These are phyloP conservation scores for Sugiyamaella xylanicola DNA, from an alignment of 1,139 yeast genomes.

Conservation along the genomic window DNA sequence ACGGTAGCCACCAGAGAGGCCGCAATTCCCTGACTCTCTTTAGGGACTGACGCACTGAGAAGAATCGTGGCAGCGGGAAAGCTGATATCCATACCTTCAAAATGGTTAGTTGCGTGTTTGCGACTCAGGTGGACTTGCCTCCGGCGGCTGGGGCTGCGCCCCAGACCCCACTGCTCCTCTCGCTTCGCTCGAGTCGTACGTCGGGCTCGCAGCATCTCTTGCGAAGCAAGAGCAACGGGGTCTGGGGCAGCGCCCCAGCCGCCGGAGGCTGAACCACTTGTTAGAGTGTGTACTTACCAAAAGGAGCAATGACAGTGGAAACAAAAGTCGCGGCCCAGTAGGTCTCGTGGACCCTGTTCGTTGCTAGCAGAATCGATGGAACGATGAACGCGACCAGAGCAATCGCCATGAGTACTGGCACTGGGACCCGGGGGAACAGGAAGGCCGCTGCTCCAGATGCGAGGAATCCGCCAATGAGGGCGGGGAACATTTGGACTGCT, in stretches of 20 bases:
- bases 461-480: conserved; percentile 47
- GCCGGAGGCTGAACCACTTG: conserved; percentile 45
- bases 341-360: conserved; percentile 50
- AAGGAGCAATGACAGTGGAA: conserved; percentile 50
- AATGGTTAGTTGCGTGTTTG: neutral
- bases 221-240: neutral
- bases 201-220: too few relatives aligned
- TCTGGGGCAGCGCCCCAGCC: neutral
- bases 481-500: conserved; percentile 43
- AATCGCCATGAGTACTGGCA: conserved; percentile 48
- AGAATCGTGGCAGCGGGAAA: conserved; percentile 64
- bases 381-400: conserved; percentile 51
- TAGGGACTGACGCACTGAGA: conserved; percentile 54
- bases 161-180: too few relatives aligned
- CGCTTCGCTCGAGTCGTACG: too few relatives aligned
- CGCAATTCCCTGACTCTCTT: conserved; percentile 62
- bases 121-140: too few relatives aligned
- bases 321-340: conserved; percentile 61
- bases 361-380: conserved; percentile 49
- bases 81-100: conserved; percentile 63
- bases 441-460: conserved; percentile 52
- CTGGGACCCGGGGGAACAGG: conserved; percentile 44
- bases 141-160: too few relatives aligned
- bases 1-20: conserved; percentile 64
- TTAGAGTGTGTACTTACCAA: conserved; percentile 28